Evolutionary conservation across 1,284 basidiomycete genomes (phyloP), one percentile per base, ranked within the genome.

Genomic region (Apiotrichum brassicae): DNA sequence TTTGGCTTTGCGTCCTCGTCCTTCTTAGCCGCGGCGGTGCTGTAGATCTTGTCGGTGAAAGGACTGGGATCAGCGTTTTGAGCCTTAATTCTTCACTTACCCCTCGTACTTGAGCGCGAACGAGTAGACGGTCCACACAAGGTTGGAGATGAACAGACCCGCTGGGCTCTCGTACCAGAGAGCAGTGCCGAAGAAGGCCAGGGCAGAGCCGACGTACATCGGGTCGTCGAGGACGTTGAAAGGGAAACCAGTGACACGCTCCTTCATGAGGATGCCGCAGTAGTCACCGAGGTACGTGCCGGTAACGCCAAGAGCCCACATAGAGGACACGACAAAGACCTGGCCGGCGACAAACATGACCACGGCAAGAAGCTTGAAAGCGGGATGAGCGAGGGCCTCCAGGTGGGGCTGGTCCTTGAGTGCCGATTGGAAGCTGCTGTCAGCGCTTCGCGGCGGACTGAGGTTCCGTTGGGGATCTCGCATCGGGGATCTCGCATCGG

Each of bases 191-290:
- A 81, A 74, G 74, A 94, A 94, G 61, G 83, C 87, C 76, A 95
- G 75, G 11, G 88, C 89, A 65, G 86, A 89, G 7, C 91, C 91
- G 43, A 88, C 85, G 66, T 97, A 97, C 94, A 97, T 97, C 1
- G 94, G 94, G 73, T 97, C 85, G 37, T 82, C 79, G 52, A 94
- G 79, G 44, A 97, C 81, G 67, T 94, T 95, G 80, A 97, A 98
- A 0, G 94, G 94, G 76, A 98, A 98, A 19, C 87, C 84, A 6
- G 77, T 78, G 46, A 79, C 74, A 57, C 77, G 73, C 59, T 86
- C 79, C 66, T 91, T 84, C 91, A 97, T 95, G 48, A 97, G 77
- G 62, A 97, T 97, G n/a, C 94, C 94, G 73, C 97, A 98, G 76
- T 97, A 97, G 75, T 97, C 94, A 6, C 94, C 92, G 39, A 97